Evolutionary conservation across 23 red algal species (phyloP), one percentile per base, ranked within the genome.

Genomic region (Gracilaria caudata): DNA sequence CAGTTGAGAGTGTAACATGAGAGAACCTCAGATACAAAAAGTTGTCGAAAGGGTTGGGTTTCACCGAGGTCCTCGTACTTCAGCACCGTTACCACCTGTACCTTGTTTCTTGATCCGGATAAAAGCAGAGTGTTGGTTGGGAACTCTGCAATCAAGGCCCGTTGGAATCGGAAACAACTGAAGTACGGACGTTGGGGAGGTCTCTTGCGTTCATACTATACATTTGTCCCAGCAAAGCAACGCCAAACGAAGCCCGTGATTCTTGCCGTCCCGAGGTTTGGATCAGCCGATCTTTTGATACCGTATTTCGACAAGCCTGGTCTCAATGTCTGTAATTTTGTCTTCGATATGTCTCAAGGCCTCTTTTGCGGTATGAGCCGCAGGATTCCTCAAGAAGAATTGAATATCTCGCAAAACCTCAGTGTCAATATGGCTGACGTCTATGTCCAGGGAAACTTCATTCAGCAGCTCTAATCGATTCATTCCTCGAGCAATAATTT

Each of bases 301-400:
- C 11, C 82, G 82, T 10, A 73, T 73, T 20, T 70, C 63, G 14
- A 89, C 86, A 16, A 89, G 71, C 14, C 40, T 46, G 11, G 70
- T 79, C 59, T 89, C 86, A 89, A 89, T 89, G 46, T 89, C 86
- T 24, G 86, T 72, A 21, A 89, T 78, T 21, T 89, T 54, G n/a
- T 8, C 38, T 36, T 89, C 86, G 34, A 89, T 89, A 14, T 89
- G 54, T 30, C 86, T 26, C 73, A 89, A 51, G 37, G 86, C 74
- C 17, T 79, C 86, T 44, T 49, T 78, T 9, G 86, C 71, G 2
- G 86, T 79, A 10, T 47, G 70, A 12, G 74, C 86, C 7, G 56
- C 86, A 12, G 86, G 86, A n/a, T 57, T 79, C 40, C 59, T 43
- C 25, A 89, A 43, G 56, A 79, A 89, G 74, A 66, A 89, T 28